phyloP scores from a whole-genome alignment of 2,329 filamentous ascomycete genomes.

The Fusarium acutatum region DNA sequence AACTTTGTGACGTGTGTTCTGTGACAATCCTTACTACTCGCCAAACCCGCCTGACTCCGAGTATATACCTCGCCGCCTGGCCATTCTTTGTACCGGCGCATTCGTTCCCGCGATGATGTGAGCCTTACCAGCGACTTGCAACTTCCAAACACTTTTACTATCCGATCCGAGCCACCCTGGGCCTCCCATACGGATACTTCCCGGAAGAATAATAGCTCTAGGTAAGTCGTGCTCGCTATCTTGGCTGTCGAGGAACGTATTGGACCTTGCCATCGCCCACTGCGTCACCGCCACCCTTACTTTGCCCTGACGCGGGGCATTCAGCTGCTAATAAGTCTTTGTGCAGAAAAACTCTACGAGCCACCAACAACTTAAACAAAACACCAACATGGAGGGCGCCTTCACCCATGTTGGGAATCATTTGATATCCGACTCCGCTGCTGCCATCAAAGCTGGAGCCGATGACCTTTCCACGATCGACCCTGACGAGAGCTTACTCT shows the following conservation, averaged over 20 bases:
- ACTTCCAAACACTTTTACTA: conserved; percentile 43
- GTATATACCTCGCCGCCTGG: conserved; percentile 14
- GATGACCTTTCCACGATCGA: conserved; percentile 78
- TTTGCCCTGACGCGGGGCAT: conserved; percentile 36
- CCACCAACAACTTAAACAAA: conserved; percentile 31
- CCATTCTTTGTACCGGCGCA: conserved; percentile 29
- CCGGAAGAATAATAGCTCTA: conserved; percentile 39
- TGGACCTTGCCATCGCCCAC: conserved; percentile 10
- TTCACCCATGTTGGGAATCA: conserved; percentile 91
- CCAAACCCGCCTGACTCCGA: conserved; percentile 3
- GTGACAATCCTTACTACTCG: conserved; percentile 2
- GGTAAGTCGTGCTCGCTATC: conserved; percentile 37
- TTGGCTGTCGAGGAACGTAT: not conserved
- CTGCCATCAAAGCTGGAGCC: conserved; percentile 86
- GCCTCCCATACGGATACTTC: conserved; percentile 32
- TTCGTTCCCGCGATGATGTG: conserved; percentile 51
- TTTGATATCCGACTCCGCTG: conserved; percentile 82
- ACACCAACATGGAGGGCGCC: conserved; percentile 77
- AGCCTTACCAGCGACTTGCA: conserved; percentile 45
- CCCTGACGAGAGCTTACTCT: conserved; percentile 82
- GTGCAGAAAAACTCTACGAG: conserved; percentile 41
- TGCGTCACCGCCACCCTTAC: conserved; percentile 29
- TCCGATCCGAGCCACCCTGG: conserved; percentile 40
- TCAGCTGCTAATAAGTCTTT: conserved; percentile 22
- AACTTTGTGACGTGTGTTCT: conserved; percentile 15